Evolutionary conservation across 768 basidiomycete species (phyloP).

Genomic region (Cystofilobasidium capitatum): DNA sequence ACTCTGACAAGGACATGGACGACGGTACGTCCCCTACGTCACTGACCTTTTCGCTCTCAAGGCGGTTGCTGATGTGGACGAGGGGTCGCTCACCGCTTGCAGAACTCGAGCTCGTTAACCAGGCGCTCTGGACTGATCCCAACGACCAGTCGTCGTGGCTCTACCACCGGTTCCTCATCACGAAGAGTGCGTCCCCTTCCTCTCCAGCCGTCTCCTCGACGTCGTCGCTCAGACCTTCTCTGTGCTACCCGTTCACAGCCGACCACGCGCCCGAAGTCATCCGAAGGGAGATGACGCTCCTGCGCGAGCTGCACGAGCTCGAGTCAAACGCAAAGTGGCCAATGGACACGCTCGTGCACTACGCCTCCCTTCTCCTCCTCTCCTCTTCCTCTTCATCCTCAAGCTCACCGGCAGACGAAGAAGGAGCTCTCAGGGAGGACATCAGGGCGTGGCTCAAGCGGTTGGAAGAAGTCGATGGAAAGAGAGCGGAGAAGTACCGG

Average conservation of each 20-base stretch:
- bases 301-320: constrained; percentile 72
- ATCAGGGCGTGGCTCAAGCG: constrained; percentile 51
- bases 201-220: too few species aligned
- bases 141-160: constrained; percentile 96
- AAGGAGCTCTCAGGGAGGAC: constrained; percentile 39
- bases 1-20: constrained; percentile 49
- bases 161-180: constrained; percentile 95
- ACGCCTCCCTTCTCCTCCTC: constrained; percentile 57
- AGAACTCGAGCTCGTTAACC: constrained; percentile 89
- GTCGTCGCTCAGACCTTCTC: neutral
- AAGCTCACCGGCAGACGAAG: constrained; percentile 34
- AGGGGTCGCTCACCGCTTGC: constrained; percentile 7
- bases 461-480: constrained; percentile 51
- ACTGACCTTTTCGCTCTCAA: too few species aligned
- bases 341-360: constrained; percentile 80
- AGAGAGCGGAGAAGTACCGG: constrained; percentile 57
- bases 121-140: constrained; percentile 94
- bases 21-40: constrained; percentile 52
- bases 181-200: constrained; percentile 49
- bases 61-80: too few species aligned
- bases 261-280: constrained; percentile 47
- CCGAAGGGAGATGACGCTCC: constrained; percentile 62
- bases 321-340: constrained; percentile 97
- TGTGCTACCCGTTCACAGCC: constrained; percentile 42
- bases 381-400: too few species aligned